Evolutionary conservation across 257 asterid species (phyloP), one percentile per base, ranked within the genome.

Genomic region (Solanum dulcamara): DNA sequence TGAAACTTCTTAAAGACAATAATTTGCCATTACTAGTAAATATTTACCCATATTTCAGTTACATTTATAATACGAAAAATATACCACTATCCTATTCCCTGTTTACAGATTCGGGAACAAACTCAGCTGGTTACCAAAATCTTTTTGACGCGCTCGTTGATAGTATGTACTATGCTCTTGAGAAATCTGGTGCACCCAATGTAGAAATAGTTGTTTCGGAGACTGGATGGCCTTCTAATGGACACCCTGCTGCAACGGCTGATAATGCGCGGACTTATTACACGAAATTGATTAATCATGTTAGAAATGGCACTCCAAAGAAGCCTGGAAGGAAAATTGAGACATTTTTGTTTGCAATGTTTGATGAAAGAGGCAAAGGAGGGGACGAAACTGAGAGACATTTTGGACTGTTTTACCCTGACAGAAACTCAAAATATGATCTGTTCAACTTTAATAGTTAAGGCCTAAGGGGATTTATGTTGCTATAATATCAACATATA

Each of bases 1-100:
- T 89, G 5, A 7, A 28, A 0, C 89, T 90, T 80, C 85, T 89
- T 4, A 74, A n/a, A 3, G 51, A 12, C 32, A 89, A 62, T 0
- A 14, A 48, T 4, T 38, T 84, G 1, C 91, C 93, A 1, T 85
- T 92, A 3, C 87, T 92, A 6, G 86, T 70, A 1, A 91, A 91
- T 7, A 81, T 88, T 20, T 92, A 92, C 85, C 94, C 96, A 3
- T 93, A 91, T 48, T 87, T 89, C 7, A 92, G 87, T 0, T 85
- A 85, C 22, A 38, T 62, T 0, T 59, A 66, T 0, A 40, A 86
- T n/a, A 30, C 88, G 0, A 40, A 1, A 1, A 1, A 26, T 0
- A 7, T 89, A 28, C 42, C 48, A 10, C 91, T 90, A 0, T 77
- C 88, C 0, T 93, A 30, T 22, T 93, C 93, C 0, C 82, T 86